Base-by-base conservation (phyloP, 495 filamentous ascomycete genomes). In the Neurospora tetrasperma region DNA sequence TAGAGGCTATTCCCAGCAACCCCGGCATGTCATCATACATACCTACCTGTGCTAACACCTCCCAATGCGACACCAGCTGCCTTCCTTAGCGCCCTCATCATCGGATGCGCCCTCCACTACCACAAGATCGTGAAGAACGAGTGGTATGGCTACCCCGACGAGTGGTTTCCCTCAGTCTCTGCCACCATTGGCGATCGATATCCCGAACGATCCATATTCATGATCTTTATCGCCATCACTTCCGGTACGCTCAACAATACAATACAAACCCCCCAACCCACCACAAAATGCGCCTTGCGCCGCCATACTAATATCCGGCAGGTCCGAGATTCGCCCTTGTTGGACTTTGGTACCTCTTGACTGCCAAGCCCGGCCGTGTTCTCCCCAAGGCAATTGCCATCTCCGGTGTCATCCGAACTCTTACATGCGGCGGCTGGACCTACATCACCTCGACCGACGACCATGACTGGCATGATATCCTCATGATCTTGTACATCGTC, bases 151-250 rank as follows among this genome's bases (percentile, higher is more conserved):
- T 99, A 97, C 82, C 96, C 96, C 2, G 85, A 97, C 48, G 96
- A 99, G 87, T 99, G 96, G 96, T 98, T 99, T 75, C 96, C 96
- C 46, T 99, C 96, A 31, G 96, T 99, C 38, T 98, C 95, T 40
- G 90, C 96, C 16, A 98, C 96, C n/a, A 99, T 99, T 81, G 96
- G 96, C 74, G 96, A 99, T 77, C 90, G 96, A 42, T 98, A 98
- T 79, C 96, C 96, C 40, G 96, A 99, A 80, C 90, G 96, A 68
- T 97, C 96, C 18, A 90, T 98, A 73, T 99, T 98, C 81, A 94
- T 96, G 87, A 78, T 98, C 70, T 97, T 98, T 78, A 99, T 99
- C 78, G 95, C 95, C 70, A 90, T 98, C 72, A 97, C 94, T 59
- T 98, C 96, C 43, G 92, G 92, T 90, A 85, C 44, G 81, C 54